Percentiles rank a stretch among this genome's conserved stretches.
Conservation (phyloP, 129 eudicot genomes). For the Flaveria bidentis region DNA sequence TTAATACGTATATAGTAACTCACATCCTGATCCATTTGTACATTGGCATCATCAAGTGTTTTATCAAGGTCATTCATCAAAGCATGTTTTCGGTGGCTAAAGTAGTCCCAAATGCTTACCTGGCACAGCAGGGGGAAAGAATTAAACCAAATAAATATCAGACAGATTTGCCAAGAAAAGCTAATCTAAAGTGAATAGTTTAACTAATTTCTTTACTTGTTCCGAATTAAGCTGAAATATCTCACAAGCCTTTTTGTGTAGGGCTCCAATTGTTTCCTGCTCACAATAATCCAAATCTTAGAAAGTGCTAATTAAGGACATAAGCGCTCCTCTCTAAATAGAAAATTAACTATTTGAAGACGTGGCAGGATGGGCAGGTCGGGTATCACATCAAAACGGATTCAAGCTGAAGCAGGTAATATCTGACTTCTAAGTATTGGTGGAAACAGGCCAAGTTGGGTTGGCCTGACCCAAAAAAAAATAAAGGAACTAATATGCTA, state of each 20-base stretch:
- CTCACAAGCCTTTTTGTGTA: constrained; percentile 79
- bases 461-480: background rate
- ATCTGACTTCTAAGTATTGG: background rate
- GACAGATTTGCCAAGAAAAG: constrained; percentile 4
- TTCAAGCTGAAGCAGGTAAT: background rate
- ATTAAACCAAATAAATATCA: constrained; percentile 8
- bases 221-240: constrained; percentile 68
- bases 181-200: constrained; percentile 7
- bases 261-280: constrained; percentile 87
- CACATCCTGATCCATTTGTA: constrained; percentile 97
- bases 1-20: constrained; percentile 39
- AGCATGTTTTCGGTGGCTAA: constrained; percentile 77
- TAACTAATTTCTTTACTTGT: constrained; percentile 52
- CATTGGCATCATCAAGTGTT: constrained; percentile 84
- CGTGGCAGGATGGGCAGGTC: background rate
- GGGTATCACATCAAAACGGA: background rate
- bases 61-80: constrained; percentile 89
- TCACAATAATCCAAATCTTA: constrained; percentile 24
- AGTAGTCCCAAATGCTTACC: constrained; percentile 92
- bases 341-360: background rate
- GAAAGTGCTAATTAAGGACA: background rate
- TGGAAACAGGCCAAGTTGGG: background rate
- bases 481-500: background rate
- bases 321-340: background rate
- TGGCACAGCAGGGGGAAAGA: constrained; percentile 31